Base-by-base conservation (phyloP, 495 filamentous ascomycete species). In the Endocarpon pusillum region DNA sequence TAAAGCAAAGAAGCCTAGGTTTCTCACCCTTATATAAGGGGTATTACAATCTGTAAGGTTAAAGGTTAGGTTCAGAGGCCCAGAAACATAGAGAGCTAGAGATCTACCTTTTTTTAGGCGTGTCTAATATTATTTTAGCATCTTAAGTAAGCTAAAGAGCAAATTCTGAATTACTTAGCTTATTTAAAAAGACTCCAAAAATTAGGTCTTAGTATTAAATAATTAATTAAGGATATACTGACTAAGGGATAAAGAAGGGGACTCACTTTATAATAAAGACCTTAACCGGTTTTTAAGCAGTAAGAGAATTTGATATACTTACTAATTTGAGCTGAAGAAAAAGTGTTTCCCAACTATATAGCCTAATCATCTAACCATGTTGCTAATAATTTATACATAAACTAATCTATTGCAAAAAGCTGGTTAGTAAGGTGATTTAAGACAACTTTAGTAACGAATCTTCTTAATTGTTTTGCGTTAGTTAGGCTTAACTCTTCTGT, bases 151-250 rank as follows among this genome's bases (percentile, higher is more conserved):
- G 23, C 26, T 43, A 24, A 1, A 45, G 35, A 1, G 40, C 36
- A 32, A 42, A 39, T 33, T 45, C 36, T n/a, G 40, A 30, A 8
- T 30, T 35, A 12, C 40, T 22, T 17, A 33, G 18, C 26, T 45
- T 32, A 35, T 45, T 45, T 22, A 35, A 29, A 36, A 45, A 45
- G 18, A 42, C 31, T 19, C 19, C 35, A 33, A 45, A 42, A 19
- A 27, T 29, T 10, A 45, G 28, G 21, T 45, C 40, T 36, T 45
- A 22, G 1, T 12, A 14, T 29, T 38, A 16, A 14, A 3, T 5
- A 1, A 27, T 22, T 34, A 20, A 38, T 19, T 42, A 10, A n/a
- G 18, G 24, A 21, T 10, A 5, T 11, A 20, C 23, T 1, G 12
- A 15, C n/a, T n/a, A 7, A 31, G 28, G 5, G 14, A 31, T 7